Percentiles rank a stretch among this genome's conserved stretches.
Conservation (phyloP, 495 filamentous ascomycete species). For the Cenococcum geophilum region DNA sequence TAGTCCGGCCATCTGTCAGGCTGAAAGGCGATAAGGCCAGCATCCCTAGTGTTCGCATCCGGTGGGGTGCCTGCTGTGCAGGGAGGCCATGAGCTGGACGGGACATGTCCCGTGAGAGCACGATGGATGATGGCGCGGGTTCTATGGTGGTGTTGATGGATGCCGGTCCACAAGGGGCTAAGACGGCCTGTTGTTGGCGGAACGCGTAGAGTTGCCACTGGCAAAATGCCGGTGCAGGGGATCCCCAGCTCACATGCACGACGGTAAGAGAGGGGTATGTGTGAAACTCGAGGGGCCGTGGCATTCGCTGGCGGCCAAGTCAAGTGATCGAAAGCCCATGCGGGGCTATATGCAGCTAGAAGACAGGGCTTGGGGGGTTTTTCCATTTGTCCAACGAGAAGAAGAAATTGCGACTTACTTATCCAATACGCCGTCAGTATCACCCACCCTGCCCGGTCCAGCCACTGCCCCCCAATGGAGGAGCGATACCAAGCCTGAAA, state of each 20-base stretch:
- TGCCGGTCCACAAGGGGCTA: constrained; percentile 1
- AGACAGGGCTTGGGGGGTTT: constrained; percentile 9
- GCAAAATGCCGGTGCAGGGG: constrained; percentile 25
- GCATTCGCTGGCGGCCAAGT: constrained; percentile 41
- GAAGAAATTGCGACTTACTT: constrained; percentile 60
- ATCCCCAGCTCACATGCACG: constrained; percentile 32
- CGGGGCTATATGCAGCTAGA: constrained; percentile 42
- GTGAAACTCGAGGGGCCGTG: constrained; percentile 24
- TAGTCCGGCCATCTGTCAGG: constrained; percentile 24
- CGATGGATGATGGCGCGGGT: constrained; percentile 1
- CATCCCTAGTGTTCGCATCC: not conserved
- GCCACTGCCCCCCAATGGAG: constrained; percentile 62
- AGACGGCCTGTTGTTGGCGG: constrained; percentile 10
- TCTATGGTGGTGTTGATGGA: constrained; percentile 6
- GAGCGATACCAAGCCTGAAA: constrained; percentile 63
- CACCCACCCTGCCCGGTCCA: constrained; percentile 68
- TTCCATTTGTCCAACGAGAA: constrained; percentile 27
- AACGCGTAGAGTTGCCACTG: constrained; percentile 31
- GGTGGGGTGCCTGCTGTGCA: not conserved
- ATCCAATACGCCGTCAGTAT: constrained; percentile 71
- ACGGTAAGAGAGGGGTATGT: constrained; percentile 38
- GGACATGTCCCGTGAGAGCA: not conserved
- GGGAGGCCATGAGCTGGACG: not conserved
- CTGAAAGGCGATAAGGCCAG: constrained; percentile 26
- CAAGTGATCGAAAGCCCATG: constrained; percentile 66